Conservation (phyloP, 1,284 basidiomycete genomes). For the Lentinula novae-zelandiae region DNA sequence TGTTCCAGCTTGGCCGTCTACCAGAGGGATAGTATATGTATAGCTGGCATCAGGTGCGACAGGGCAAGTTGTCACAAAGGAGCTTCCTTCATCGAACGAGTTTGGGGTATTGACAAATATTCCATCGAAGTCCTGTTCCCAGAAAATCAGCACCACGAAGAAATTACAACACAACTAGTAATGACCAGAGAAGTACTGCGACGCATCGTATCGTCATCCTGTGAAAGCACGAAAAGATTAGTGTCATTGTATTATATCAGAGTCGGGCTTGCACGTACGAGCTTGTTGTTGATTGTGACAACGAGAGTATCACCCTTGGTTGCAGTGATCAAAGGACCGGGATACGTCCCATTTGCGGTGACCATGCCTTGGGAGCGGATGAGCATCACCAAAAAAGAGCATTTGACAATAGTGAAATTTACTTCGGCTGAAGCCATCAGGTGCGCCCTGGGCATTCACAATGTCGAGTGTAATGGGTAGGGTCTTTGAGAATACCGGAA, state of each 20-base stretch:
- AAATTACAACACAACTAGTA: neutral
- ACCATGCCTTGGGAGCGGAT: conserved; percentile 1
- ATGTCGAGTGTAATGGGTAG: conserved; percentile 8
- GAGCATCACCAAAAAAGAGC: neutral
- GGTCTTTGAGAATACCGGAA: conserved; percentile 3
- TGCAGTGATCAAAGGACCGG: conserved; percentile 7
- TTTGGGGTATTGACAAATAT: conserved; percentile 21
- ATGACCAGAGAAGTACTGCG: conserved; percentile 8
- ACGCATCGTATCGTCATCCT: conserved; percentile 12
- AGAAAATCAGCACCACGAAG: neutral
- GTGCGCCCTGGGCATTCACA: conserved; percentile 11
- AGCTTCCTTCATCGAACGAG: conserved; percentile 22
- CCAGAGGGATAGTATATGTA: conserved; percentile 34
- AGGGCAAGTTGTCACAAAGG: conserved; percentile 37
- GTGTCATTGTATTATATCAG: neutral
- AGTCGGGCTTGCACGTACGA: neutral
- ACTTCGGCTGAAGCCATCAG: conserved; percentile 15
- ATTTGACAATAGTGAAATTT: neutral
- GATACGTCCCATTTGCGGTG: conserved; percentile 10
- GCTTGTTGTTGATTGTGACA: conserved; percentile 9
- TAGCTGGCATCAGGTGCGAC: conserved; percentile 43
- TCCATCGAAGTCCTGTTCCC: conserved; percentile 25
- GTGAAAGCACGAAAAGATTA: neutral
- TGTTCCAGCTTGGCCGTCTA: conserved; percentile 26
- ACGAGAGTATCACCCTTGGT: conserved; percentile 10